Conservation (phyloP, 2,329 filamentous ascomycete species). For the Colletotrichum noveboracense region DNA sequence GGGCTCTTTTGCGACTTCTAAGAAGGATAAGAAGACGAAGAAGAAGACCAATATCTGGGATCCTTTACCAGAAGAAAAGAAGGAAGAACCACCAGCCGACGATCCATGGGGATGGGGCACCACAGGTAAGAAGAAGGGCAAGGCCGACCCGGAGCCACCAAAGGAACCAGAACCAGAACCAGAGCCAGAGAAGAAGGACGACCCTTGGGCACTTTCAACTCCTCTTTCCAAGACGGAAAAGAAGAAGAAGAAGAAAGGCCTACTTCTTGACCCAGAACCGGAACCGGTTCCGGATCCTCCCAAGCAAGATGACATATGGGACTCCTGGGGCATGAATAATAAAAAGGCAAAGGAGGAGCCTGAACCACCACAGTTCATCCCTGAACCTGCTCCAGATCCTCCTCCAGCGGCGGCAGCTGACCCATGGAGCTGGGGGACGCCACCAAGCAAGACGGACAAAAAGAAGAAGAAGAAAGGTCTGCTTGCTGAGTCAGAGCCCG, state of each 20-base stretch:
- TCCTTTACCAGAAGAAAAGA: slow-evolving; percentile 35
- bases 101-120: slow-evolving; percentile 39
- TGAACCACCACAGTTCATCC: slow-evolving; percentile 25
- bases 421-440: slow-evolving; percentile 36
- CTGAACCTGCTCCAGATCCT: slow-evolving; percentile 31
- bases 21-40: slow-evolving; percentile 48
- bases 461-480: slow-evolving; percentile 46
- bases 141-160: slow-evolving; percentile 28
- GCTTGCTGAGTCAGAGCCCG: slow-evolving; percentile 24
- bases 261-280: slow-evolving; percentile 25
- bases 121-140: slow-evolving; percentile 39
- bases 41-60: slow-evolving; percentile 46
- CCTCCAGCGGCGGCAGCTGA: slow-evolving; percentile 31
- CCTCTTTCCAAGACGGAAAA: slow-evolving; percentile 39
- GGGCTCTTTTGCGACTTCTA: slow-evolving; percentile 35
- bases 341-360: slow-evolving; percentile 46
- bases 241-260: slow-evolving; percentile 42
- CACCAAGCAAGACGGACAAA: slow-evolving; percentile 40
- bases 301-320: slow-evolving; percentile 23
- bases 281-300: slow-evolving; percentile 10
- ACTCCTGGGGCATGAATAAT: slow-evolving; percentile 42
- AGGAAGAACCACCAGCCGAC: slow-evolving; percentile 26
- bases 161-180: slow-evolving; percentile 29
- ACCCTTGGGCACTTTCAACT: slow-evolving; percentile 29
- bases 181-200: slow-evolving; percentile 20